These are phyloP conservation scores for Neonectria sp. DNA, from an alignment of 2,329 filamentous ascomycete species.

Conservation along the genomic window DNA sequence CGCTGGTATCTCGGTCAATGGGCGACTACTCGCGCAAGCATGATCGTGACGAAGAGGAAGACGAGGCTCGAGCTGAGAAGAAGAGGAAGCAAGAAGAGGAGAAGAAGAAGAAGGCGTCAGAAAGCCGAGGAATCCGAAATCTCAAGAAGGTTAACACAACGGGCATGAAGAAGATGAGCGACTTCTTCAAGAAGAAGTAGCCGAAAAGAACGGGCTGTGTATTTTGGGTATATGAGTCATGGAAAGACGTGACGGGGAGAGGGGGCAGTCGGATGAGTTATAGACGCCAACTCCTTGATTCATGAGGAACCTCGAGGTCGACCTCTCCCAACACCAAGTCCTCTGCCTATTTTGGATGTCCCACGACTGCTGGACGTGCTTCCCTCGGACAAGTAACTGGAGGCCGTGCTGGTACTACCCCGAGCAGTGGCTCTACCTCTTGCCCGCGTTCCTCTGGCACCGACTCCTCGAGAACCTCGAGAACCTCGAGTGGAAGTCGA, in stretches of 20 bases:
- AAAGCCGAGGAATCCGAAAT: slow-evolving; percentile 83
- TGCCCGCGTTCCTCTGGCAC: slow-evolving; percentile 49
- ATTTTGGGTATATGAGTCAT: slow-evolving; percentile 51
- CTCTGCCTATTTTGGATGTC: slow-evolving; percentile 54
- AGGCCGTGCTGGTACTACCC: slow-evolving; percentile 40
- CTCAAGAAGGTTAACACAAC: slow-evolving; percentile 91
- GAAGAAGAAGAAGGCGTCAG: slow-evolving; percentile 82
- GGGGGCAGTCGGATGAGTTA: slow-evolving; percentile 3
- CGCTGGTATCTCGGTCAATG: slow-evolving; percentile 76
- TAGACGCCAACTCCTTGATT: slow-evolving; percentile 18
- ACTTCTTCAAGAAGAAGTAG: slow-evolving; percentile 86
- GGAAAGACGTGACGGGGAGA: slow-evolving; percentile 28
- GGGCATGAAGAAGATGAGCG: slow-evolving; percentile 98
- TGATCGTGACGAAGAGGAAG: slow-evolving; percentile 76
- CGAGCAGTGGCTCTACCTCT: slow-evolving; percentile 49
- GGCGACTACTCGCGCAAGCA: slow-evolving; percentile 82
- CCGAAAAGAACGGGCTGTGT: slow-evolving; percentile 29
- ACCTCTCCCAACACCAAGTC: slow-evolving; percentile 50
- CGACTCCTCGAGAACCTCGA: slow-evolving; percentile 49
- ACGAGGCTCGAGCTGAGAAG: slow-evolving; percentile 80
- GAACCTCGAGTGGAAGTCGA: slow-evolving; percentile 49
- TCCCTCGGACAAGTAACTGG: slow-evolving; percentile 48
- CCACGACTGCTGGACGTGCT: slow-evolving; percentile 52
- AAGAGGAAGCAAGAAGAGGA: slow-evolving; percentile 90
- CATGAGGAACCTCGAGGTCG: slow-evolving; percentile 53